Evolutionary conservation across 192 early-diverging fungal species (phyloP).

Genomic region (Umbelopsis vinacea): DNA sequence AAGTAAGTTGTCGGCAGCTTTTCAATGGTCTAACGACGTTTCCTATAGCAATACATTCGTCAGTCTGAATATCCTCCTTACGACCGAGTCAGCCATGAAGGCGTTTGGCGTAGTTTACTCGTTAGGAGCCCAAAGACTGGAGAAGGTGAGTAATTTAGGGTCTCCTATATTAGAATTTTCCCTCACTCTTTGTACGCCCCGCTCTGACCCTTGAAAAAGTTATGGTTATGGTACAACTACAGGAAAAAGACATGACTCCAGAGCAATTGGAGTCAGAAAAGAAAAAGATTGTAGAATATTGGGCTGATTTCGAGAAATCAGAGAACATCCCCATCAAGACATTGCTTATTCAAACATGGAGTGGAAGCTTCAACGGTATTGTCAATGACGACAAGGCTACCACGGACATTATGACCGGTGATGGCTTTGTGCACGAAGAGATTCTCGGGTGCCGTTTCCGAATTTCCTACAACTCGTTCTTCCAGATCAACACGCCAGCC

Average conservation of each 20-base stretch:
- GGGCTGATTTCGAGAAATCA: slow-evolving; percentile 29
- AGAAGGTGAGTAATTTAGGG: slow-evolving; percentile 51
- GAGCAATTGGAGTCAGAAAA: slow-evolving; percentile 48
- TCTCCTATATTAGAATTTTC: neutral
- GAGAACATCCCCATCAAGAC: slow-evolving; percentile 47
- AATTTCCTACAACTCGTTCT: slow-evolving; percentile 76
- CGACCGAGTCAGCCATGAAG: slow-evolving; percentile 43
- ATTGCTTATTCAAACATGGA: slow-evolving; percentile 52
- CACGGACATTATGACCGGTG: slow-evolving; percentile 53
- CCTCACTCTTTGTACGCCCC: too few relatives aligned
- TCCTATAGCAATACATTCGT: slow-evolving; percentile 36
- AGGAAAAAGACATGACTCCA: slow-evolving; percentile 46
- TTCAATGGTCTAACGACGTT: neutral
- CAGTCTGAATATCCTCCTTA: slow-evolving; percentile 41
- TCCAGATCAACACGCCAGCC: slow-evolving; percentile 78
- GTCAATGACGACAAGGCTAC: slow-evolving; percentile 42
- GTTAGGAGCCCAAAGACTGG: slow-evolving; percentile 65
- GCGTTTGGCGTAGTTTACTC: slow-evolving; percentile 68
- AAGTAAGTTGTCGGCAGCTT: neutral
- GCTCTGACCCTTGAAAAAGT: slow-evolving; percentile 29
- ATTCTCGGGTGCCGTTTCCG: slow-evolving; percentile 68
- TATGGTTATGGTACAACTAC: slow-evolving; percentile 68
- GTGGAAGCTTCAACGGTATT: slow-evolving; percentile 63
- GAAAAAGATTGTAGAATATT: slow-evolving; percentile 32
- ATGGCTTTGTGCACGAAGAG: slow-evolving; percentile 64